Percentiles rank a stretch among this genome's conserved stretches.
phyloP scores from a whole-genome alignment of 2,329 filamentous ascomycete species.

The Harringtonia aguacate region DNA sequence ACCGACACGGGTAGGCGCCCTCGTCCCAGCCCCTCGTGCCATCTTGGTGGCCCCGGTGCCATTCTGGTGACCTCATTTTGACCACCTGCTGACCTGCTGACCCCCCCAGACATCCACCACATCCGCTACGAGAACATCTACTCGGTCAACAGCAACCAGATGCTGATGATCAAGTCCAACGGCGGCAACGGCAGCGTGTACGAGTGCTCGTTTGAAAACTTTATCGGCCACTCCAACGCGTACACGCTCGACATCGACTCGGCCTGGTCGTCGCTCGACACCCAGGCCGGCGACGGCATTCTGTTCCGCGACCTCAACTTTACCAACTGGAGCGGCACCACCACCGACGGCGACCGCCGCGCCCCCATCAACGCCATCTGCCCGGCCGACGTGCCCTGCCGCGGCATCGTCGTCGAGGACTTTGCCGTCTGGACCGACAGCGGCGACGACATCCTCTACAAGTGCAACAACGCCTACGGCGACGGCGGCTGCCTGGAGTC shows the following conservation, averaged over 20 bases:
- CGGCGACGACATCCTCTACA: constrained; percentile 8
- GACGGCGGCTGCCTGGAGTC: constrained; percentile 10
- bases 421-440: constrained; percentile 15
- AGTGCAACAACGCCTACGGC: constrained; percentile 14
- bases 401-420: constrained; percentile 9
- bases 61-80: too few relatives aligned
- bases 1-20: constrained; percentile 21
- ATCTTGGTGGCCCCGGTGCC: too few relatives aligned
- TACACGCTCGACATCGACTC: constrained; percentile 46
- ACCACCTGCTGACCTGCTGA: too few relatives aligned
- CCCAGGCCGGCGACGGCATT: constrained; percentile 34
- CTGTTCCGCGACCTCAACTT: constrained; percentile 40
- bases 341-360: constrained; percentile 34
- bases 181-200: constrained; percentile 43
- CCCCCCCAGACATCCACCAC: constrained; percentile 14
- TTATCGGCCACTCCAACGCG: constrained; percentile 48
- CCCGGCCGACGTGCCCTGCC: constrained; percentile 11
- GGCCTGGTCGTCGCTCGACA: constrained; percentile 28
- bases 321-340: constrained; percentile 44
- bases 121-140: constrained; percentile 47
- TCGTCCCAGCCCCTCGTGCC: background rate
- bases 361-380: constrained; percentile 38
- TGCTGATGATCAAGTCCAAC: constrained; percentile 53
- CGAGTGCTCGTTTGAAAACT: constrained; percentile 43
- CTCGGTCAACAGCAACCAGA: constrained; percentile 48